Base-by-base conservation (phyloP, 805 yeast species). In the Wickerhamiella kazuoi region DNA sequence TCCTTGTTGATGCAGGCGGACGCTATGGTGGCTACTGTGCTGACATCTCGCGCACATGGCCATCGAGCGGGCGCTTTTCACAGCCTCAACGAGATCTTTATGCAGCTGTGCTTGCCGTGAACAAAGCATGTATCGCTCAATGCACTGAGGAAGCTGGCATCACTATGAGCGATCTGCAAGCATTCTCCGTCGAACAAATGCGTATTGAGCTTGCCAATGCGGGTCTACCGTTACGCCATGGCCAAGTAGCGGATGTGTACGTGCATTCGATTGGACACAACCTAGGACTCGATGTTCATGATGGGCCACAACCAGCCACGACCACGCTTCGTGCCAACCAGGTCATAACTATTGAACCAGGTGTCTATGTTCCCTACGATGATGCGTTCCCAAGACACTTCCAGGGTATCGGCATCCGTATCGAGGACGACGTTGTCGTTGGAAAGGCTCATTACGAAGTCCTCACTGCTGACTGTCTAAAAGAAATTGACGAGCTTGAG, bases 211-310 rank as follows among this genome's bases (percentile, higher is more conserved):
- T 90, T 41, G 66, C 68, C 43, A 76, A 81, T 47, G 67, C 78
- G 35, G 96, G 97, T 0, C 72, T 86, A 47, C 63, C 48, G 23
- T 42, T 59, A 24, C 34, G 54, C 7, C 41, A 45, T 16, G n/a
- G 41, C 19, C 51, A 47, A 36, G 30, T 57, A n/a, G 44, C 50
- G 26, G 52, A 72, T 29, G 59, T 79, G 29, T 90, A 86, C 53
- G 97, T 97, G 0, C 99, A 90, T 57, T 84, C 81, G 54, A 76
- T 90, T 48, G 98, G 98, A 4, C 99, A 90, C 57, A 84, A 90
- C 52, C 63, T 90, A 30, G 99, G 99, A 0, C 61, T 90, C 28
- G 98, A 86, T 51, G 79, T 86, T 20, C 62, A 59, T 44, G 64
- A 59, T 39, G 46, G 45, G 13, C 30, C 30, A 2, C 18, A 15